phyloP scores from a whole-genome alignment of 202 grass and related monocot species.

The Cymbopogon flexuosus region DNA sequence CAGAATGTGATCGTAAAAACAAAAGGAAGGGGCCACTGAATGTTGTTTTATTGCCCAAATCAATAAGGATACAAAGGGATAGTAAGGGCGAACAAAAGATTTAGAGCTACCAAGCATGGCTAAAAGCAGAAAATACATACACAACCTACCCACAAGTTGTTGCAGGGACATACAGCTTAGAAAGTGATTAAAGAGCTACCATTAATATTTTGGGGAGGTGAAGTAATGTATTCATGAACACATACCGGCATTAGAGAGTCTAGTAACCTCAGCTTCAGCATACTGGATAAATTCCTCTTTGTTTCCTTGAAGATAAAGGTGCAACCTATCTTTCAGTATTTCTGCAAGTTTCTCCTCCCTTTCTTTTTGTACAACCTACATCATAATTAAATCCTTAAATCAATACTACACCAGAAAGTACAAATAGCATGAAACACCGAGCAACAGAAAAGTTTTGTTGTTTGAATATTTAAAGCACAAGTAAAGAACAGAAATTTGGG shows the following conservation, averaged over 20 bases:
- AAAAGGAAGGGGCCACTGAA: too few species aligned
- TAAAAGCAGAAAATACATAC: background rate
- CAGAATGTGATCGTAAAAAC: conserved; percentile 6
- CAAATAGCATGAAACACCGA: background rate
- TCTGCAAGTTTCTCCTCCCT: conserved; percentile 89
- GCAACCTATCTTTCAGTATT: conserved; percentile 55
- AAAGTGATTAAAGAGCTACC: background rate
- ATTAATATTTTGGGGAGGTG: background rate
- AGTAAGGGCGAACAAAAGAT: background rate
- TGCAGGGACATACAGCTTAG: background rate
- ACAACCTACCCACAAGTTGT: background rate
- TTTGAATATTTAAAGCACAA: background rate
- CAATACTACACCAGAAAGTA: background rate
- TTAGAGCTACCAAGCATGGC: background rate
- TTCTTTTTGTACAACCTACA: conserved; percentile 81
- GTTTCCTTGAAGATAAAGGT: conserved; percentile 82
- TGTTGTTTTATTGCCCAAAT: background rate
- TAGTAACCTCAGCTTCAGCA: conserved; percentile 62
- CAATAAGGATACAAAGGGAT: background rate
- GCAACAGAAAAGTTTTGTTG: background rate
- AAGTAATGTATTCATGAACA: background rate
- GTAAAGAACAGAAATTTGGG: background rate
- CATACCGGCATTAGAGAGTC: conserved; percentile 64
- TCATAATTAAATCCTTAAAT: conserved; percentile 22
- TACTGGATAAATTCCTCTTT: conserved; percentile 61